Evolutionary conservation across 2,329 filamentous ascomycete species (phyloP).

Genomic region (Apiospora phragmitis): DNA sequence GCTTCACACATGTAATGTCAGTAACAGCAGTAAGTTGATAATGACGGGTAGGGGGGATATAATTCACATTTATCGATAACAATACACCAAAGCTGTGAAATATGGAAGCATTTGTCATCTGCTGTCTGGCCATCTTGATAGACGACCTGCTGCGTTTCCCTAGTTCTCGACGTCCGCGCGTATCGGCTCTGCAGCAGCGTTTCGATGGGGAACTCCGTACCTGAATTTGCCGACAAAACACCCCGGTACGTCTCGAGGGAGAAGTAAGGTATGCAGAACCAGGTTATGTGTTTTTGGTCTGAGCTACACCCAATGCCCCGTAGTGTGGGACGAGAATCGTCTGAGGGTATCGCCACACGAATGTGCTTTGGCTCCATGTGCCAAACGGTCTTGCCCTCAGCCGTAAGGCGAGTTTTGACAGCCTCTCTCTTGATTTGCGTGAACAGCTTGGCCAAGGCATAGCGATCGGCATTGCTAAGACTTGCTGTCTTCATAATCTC

Average conservation of each 20-base stretch:
- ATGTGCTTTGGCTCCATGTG: constrained; percentile 43
- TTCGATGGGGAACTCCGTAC: constrained; percentile 21
- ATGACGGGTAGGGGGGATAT: too few species aligned
- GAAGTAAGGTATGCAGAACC: constrained; percentile 51
- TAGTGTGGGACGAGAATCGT: constrained; percentile 20
- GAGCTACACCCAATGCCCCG: neutral
- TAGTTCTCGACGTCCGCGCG: constrained; percentile 17
- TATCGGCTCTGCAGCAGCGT: constrained; percentile 24
- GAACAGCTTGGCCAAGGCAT: constrained; percentile 37
- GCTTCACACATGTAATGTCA: constrained; percentile 21
- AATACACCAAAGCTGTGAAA: constrained; percentile 28
- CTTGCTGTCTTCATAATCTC: constrained; percentile 35
- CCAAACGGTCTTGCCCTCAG: constrained; percentile 38
- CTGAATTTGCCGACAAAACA: neutral
- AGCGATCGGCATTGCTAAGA: constrained; percentile 35
- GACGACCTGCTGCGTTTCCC: constrained; percentile 24
- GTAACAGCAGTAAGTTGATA: too few species aligned
- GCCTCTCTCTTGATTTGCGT: constrained; percentile 37
- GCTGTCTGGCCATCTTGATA: constrained; percentile 18
- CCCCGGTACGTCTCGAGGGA: constrained; percentile 35
- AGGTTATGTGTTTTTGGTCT: constrained; percentile 30
- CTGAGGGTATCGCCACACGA: constrained; percentile 33
- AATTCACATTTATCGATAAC: constrained; percentile 27
- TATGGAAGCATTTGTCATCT: constrained; percentile 21
- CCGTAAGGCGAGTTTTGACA: constrained; percentile 38